Base-by-base conservation (phyloP, 768 basidiomycete genomes). In the Pseudohyphozyma bogoriensis region DNA sequence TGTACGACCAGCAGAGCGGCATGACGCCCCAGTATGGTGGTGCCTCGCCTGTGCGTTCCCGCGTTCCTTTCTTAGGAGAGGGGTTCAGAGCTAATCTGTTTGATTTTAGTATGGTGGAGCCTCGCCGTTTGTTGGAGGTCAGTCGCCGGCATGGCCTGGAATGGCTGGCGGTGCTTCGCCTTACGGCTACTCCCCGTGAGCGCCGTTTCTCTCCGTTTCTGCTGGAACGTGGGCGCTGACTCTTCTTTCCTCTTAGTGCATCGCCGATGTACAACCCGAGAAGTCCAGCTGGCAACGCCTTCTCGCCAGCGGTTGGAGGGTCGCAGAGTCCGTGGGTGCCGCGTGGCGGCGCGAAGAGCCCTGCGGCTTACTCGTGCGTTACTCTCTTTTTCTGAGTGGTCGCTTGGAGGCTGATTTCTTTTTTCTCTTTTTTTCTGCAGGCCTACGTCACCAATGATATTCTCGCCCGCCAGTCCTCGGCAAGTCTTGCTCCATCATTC, bases 211-310 rank as follows among this genome's bases (percentile, higher is more conserved):
- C n/a, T n/a, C 42, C 53, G 22, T 55, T 42, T 45, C 4, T 55
- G 58, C 13, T 59, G 40, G 9, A 29, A 40, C 4, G 47, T 51
- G 40, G 57, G 61, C 26, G 63, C 59, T 9, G n/a, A n/a, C n/a
- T n/a, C n/a, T n/a, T n/a, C n/a, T n/a, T n/a, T n/a, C n/a, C n/a
- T n/a, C n/a, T n/a, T n/a, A n/a, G n/a, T n/a, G n/a, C n/a, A n/a
- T 93, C 90, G 5, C 92, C 91, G 10, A 86, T 82, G 9, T 95
- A 92, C 78, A 89, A 87, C 66, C 90, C 91, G 6, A 87, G 87
- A 63, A 89, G 91, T 89, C 64, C 87, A 88, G 0, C 87, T 88
- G 0, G 90, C 87, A 69, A 69, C 16, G 72, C 73, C 20, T 62
- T 72, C 5, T 74, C 73, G 10, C 58, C 72, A 20, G 20, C 20